phyloP scores from a whole-genome alignment of 768 basidiomycete species.

The Sarcodon sp. region DNA sequence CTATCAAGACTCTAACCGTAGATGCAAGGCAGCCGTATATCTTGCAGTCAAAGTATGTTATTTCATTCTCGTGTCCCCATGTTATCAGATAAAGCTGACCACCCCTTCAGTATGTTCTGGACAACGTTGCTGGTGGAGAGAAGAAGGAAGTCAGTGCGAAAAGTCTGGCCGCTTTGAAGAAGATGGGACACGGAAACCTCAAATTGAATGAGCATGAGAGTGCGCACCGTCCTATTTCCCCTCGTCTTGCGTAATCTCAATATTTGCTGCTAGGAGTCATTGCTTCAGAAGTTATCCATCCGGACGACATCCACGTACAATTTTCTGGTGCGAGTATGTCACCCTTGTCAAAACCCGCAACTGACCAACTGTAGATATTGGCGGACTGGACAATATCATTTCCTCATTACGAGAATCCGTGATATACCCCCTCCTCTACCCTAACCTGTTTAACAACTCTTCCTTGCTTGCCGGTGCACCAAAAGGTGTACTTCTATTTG shows the following conservation, averaged over 20 bases:
- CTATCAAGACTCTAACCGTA: background rate
- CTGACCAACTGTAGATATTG: slow-evolving; percentile 47
- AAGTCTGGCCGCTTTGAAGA: slow-evolving; percentile 56
- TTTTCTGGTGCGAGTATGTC: slow-evolving; percentile 46
- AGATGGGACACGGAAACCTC: slow-evolving; percentile 56
- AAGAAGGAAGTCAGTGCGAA: slow-evolving; percentile 56
- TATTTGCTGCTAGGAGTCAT: slow-evolving; percentile 47
- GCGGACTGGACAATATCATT: slow-evolving; percentile 87
- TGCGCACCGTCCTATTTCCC: slow-evolving; percentile 21
- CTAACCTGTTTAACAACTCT: slow-evolving; percentile 71
- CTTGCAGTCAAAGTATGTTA: slow-evolving; percentile 57
- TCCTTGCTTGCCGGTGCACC: slow-evolving; percentile 82
- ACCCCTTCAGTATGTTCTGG: slow-evolving; percentile 48
- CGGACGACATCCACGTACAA: slow-evolving; percentile 70
- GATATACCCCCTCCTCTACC: slow-evolving; percentile 89
- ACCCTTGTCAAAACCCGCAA: background rate
- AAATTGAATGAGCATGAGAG: slow-evolving; percentile 88
- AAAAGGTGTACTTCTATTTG: slow-evolving; percentile 91
- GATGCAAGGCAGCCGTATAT: slow-evolving; percentile 58
- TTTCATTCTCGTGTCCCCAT: background rate
- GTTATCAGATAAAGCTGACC: background rate
- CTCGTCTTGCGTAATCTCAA: background rate
- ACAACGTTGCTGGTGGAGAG: slow-evolving; percentile 33
- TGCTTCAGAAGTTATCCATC: slow-evolving; percentile 86
- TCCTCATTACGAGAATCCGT: slow-evolving; percentile 87